Evolutionary conservation across 2,329 filamentous ascomycete genomes (phyloP), one percentile per base, ranked within the genome.

Genomic region (Alternaria dauci): DNA sequence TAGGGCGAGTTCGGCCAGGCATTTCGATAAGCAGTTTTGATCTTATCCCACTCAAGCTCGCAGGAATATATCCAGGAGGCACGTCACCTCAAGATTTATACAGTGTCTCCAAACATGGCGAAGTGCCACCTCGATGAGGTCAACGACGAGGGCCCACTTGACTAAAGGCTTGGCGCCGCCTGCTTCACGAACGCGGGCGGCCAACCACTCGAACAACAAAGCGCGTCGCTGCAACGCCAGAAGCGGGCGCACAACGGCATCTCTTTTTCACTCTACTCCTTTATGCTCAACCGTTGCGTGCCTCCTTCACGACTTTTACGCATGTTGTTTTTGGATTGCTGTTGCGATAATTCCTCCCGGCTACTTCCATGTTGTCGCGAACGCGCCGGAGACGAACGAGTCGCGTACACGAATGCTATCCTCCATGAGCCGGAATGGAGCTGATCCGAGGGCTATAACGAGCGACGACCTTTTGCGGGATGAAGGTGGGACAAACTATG

Each of bases 1-100:
- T 87, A 23, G 89, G 89, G 62, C 88, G 82, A 59, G 83, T 86
- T 64, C 84, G 69, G 39, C 60, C 69, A 6, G 75, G 71, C 75
- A 77, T 77, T 12, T 44, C 68, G 56, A 51, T 28, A 3, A n/a
- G 18, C 20, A 46, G 3, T 28, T 34, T 42, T 8, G 34, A 34
- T 28, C 8, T 9, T 12, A 12, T n/a, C 26, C 23, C 34, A 14
- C 16, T 50, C 12, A 2, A 14, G 11, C 14, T 16, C 16, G 32
- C 4, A 5, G 32, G 3, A 36, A 11, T 8, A 14, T 36, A 8
- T 12, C 1, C 5, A 25, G 32, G 30, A 26, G 6, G 14, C 23
- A 16, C 8, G 1, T 16, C 1, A 14, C 14, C 5, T 5, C 14
- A 11, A n/a, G 32, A 25, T 36, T 25, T 7, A 8, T n/a, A 20